Evolutionary conservation across 1,139 yeast species (phyloP), one percentile per base, ranked within the genome.

Genomic region (Kodamaea suecica): DNA sequence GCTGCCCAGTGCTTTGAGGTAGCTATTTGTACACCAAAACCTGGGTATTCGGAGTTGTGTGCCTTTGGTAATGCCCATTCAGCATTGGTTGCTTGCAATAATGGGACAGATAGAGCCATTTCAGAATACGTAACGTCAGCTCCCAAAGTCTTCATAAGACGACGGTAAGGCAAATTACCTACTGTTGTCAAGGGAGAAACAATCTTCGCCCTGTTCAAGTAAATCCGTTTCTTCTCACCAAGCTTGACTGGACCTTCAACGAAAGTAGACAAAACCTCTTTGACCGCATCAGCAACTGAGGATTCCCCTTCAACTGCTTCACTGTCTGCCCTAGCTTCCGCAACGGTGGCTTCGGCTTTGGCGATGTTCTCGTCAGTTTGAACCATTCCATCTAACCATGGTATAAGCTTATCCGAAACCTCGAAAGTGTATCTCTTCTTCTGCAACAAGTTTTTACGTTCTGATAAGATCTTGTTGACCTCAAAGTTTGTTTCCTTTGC

Each of bases 51-150:
- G 5, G 78, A 63, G 16, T 65, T 57, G 54, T 92, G 97, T 3
- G 96, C 95, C 50, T 92, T 84, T 17, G 97, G 88, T 34, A 92
- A 69, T 0, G 99, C 99, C 99, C 99, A 92, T 61, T 92, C 99
- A 2, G 95, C 78, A 54, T 87, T 86, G 26, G 83, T 76, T 13
- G 97, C 98, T 55, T 86, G 95, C 28, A 92, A 66, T 37, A 92
- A 66, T 1, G 98, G 97, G 31, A 85, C 66, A 1, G 88, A 66
- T 28, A 92, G 71, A 0, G 97, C 97, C 98, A 92, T 94, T 62
- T 92, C 99, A 31, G 92, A 76, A 57, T 86, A 92, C 0, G 98
- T 92, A 11, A 90, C 76, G 52, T 92, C 97, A 4, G 96, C 95
- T 17, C 97, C 97, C 25, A 87, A 63, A 1, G 82, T 72, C 52